These are phyloP conservation scores for Phytophthora capsici DNA, from an alignment of 352 stramenopile genomes.

Conservation along the genomic window DNA sequence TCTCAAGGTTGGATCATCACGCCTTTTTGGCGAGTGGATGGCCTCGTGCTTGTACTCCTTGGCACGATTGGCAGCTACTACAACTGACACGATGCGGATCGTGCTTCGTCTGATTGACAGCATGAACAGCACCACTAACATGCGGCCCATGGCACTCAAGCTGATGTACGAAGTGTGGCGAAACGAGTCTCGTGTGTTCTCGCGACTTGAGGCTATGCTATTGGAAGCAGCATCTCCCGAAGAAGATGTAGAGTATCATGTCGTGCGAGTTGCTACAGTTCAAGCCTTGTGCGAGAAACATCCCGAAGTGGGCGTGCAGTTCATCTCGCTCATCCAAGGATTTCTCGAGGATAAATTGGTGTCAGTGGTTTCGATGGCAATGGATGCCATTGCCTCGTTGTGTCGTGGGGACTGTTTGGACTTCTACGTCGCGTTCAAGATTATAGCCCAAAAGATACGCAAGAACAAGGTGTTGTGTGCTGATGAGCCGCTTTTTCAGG, in stretches of 20 bases:
- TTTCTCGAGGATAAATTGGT: conserved; percentile 59
- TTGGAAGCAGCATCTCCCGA: conserved; percentile 39
- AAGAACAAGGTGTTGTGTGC: conserved; percentile 68
- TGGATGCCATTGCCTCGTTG: conserved; percentile 64
- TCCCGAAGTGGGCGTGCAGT: conserved; percentile 71
- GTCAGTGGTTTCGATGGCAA: conserved; percentile 66
- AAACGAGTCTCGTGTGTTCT: conserved; percentile 71
- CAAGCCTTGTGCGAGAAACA: conserved; percentile 67
- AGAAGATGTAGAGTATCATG: conserved; percentile 39
- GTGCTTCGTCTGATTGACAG: conserved; percentile 73
- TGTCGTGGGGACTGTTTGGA: conserved; percentile 73
- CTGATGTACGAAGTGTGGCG: conserved; percentile 71
- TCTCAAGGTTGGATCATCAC: conserved; percentile 4
- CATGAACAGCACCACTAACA: conserved; percentile 43
- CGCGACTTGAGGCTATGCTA: conserved; percentile 60
- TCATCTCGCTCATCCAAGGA: conserved; percentile 64
- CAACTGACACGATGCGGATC: conserved; percentile 80
- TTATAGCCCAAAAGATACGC: conserved; percentile 66
- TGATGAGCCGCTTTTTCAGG: conserved; percentile 56
- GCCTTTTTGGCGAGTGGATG: conserved; percentile 40
- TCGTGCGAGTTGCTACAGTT: conserved; percentile 70
- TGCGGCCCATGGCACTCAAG: conserved; percentile 55
- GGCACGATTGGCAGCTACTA: conserved; percentile 50
- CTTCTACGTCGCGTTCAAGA: conserved; percentile 81
- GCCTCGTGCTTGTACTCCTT: conserved; percentile 55